Percentiles rank a stretch among this genome's conserved stretches.
phyloP scores from a whole-genome alignment of 1,284 basidiomycete genomes.

The Heterobasidion annosum region DNA sequence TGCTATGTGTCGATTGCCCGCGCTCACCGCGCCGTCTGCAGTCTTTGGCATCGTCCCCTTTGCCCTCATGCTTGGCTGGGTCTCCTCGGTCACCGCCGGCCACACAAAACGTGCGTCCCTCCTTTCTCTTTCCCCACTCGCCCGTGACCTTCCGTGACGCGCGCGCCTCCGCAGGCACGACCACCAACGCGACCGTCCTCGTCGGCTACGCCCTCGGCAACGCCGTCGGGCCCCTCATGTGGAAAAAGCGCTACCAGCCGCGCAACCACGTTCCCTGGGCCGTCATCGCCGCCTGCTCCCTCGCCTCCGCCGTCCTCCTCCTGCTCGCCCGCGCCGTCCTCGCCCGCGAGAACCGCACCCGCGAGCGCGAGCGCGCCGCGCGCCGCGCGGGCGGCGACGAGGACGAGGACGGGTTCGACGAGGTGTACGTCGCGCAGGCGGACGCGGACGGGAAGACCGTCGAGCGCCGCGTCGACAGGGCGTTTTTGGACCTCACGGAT shows the following conservation, averaged over 20 bases:
- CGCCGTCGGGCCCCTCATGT: conserved; percentile 65
- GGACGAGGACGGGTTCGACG: conserved; percentile 47
- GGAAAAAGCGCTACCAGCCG: conserved; percentile 56
- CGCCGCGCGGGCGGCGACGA: conserved; percentile 5
- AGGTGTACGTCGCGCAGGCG: conserved; percentile 51
- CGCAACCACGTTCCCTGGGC: conserved; percentile 61
- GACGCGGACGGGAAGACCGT: conserved; percentile 38
- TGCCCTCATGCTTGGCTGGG: conserved; percentile 61
- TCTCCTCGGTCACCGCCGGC: conserved; percentile 59
- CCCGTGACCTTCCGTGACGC: neutral
- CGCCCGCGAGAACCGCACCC: conserved; percentile 50
- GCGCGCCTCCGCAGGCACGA: conserved; percentile 15
- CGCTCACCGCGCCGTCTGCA: conserved; percentile 6
- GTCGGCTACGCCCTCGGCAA: conserved; percentile 66
- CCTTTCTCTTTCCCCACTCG: neutral
- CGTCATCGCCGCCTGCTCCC: conserved; percentile 49
- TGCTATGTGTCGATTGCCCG: conserved; percentile 5
- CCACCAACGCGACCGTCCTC: conserved; percentile 65
- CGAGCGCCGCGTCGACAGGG: conserved; percentile 54
- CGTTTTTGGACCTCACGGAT: conserved; percentile 57
- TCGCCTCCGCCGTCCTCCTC: conserved; percentile 37
- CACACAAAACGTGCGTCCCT: conserved; percentile 52
- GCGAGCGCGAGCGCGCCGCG: conserved; percentile 39
- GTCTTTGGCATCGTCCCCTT: conserved; percentile 66
- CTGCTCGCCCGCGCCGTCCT: conserved; percentile 47